phyloP scores from a whole-genome alignment of 768 basidiomycete genomes.

The Tricholoma sp. region DNA sequence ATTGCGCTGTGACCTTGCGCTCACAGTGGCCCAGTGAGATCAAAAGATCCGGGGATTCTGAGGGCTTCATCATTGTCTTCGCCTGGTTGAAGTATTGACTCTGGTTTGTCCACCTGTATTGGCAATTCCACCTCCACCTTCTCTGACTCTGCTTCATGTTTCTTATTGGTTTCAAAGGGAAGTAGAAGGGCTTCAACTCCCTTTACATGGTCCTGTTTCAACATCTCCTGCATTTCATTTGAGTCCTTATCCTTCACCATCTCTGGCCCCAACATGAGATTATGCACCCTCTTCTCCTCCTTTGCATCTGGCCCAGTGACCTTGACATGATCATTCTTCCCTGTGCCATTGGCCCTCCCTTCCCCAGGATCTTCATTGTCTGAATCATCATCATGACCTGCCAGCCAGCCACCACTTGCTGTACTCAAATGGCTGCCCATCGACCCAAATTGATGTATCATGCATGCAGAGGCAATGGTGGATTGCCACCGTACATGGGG shows the following conservation, averaged over 20 bases:
- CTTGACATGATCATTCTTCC: conserved; percentile 27
- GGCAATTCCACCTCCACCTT: not conserved
- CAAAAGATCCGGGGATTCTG: conserved; percentile 52
- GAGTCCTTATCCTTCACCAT: no score
- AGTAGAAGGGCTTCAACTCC: not conserved
- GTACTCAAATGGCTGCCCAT: conserved; percentile 18
- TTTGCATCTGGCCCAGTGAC: conserved; percentile 27
- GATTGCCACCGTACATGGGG: conserved; percentile 67
- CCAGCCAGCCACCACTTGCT: conserved; percentile 30
- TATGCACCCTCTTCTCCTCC: no score
- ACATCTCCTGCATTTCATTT: not conserved
- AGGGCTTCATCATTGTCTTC: conserved; percentile 20
- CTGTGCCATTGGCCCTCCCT: conserved; percentile 14
- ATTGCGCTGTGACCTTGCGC: conserved; percentile 7
- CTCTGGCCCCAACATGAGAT: no score
- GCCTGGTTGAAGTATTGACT: conserved; percentile 11
- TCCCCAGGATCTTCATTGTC: conserved; percentile 28
- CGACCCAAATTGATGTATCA: conserved; percentile 32
- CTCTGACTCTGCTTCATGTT: no score
- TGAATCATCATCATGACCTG: conserved; percentile 5
- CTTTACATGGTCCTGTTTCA: not conserved
- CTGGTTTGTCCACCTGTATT: conserved; percentile 15
- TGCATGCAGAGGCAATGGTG: conserved; percentile 54
- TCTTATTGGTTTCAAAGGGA: not conserved
- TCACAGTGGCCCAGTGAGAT: conserved; percentile 18